Evolutionary conservation across 129 eudicot genomes (phyloP).

Genomic region (Escallonia herrerae): DNA sequence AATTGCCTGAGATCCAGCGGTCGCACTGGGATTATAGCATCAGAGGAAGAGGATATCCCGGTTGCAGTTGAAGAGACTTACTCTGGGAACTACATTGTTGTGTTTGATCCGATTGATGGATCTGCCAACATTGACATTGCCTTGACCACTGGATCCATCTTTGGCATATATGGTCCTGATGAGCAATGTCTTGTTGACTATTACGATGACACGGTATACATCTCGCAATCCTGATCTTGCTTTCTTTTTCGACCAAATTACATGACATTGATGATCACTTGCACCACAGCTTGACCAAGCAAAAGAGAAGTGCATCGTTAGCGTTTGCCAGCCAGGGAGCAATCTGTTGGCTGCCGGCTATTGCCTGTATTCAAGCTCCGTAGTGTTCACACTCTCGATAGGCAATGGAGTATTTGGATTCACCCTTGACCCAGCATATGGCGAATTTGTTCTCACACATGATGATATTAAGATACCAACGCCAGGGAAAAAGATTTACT

Average conservation of each 20-base stretch:
- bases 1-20: conserved; percentile 89
- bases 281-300: conserved; percentile 51
- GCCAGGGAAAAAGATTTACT: conserved; percentile 59
- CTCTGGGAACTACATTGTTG: conserved; percentile 92
- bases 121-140: conserved; percentile 88
- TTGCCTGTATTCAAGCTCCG: conserved; percentile 86
- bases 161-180: conserved; percentile 85
- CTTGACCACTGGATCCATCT: conserved; percentile 85
- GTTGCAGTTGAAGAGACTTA: conserved; percentile 92
- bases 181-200: conserved; percentile 68
- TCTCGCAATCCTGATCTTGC: not conserved
- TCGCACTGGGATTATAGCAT: conserved; percentile 86
- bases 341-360: conserved; percentile 90
- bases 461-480: conserved; percentile 77
- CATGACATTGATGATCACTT: not conserved
- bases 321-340: conserved; percentile 91
- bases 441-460: conserved; percentile 84
- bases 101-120: conserved; percentile 93
- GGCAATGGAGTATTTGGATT: conserved; percentile 78
- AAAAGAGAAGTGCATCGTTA: conserved; percentile 66
- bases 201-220: conserved; percentile 47
- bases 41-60: conserved; percentile 93
- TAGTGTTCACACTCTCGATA: conserved; percentile 68
- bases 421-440: conserved; percentile 76
- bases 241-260: no score